Evolutionary conservation across 2,329 filamentous ascomycete species (phyloP).

Genomic region (Colletotrichum falcatum): DNA sequence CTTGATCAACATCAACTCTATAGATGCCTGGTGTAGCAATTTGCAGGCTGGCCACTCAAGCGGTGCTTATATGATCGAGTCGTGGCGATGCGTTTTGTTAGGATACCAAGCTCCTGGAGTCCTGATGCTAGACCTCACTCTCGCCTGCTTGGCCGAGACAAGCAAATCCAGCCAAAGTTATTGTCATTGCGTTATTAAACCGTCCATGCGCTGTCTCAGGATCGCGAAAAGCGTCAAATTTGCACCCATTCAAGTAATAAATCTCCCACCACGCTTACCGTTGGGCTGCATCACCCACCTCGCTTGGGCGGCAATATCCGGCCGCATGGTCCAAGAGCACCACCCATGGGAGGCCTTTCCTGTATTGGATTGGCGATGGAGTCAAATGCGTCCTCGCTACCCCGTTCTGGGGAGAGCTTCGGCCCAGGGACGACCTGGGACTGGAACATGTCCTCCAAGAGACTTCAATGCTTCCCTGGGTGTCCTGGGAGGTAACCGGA

Average conservation of each 20-base stretch:
- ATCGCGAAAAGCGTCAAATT: background rate
- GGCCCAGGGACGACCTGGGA: background rate
- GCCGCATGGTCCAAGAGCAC: background rate
- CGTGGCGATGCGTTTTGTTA: too few species aligned
- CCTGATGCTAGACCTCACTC: background rate
- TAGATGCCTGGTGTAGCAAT: background rate
- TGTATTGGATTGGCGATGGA: background rate
- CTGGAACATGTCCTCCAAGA: background rate
- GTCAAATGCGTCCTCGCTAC: background rate
- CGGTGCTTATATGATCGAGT: background rate
- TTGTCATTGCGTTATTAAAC: background rate
- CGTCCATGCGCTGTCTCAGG: background rate
- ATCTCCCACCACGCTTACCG: background rate
- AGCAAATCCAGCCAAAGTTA: background rate
- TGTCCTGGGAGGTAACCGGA: background rate
- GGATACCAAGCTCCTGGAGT: background rate
- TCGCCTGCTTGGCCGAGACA: background rate
- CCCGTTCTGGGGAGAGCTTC: too few species aligned
- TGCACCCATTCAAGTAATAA: background rate
- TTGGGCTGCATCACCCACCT: background rate
- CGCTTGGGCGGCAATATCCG: background rate
- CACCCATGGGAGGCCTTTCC: background rate
- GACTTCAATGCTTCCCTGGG: fast-evolving
- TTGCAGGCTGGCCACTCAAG: background rate
- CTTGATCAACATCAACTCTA: background rate